A percentile compares a stretch with the other conserved stretches of the same genome.
These are phyloP conservation scores for Puccinia sorghi DNA, from an alignment of 1,284 basidiomycete species.

Conservation along the genomic window DNA sequence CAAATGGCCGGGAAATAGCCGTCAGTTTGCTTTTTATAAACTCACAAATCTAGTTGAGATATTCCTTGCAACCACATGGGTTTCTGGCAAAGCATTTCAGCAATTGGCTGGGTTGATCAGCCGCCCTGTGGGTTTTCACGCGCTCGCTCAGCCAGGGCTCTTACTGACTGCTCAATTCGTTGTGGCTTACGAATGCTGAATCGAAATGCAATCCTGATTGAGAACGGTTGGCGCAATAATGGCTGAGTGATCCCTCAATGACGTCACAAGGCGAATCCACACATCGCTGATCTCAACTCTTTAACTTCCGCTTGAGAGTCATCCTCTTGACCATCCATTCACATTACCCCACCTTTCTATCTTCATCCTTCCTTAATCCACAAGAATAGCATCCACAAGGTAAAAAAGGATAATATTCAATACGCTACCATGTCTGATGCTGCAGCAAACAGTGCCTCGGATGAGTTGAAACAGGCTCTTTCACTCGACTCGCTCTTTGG, in stretches of 20 bases:
- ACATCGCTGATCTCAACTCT: not conserved
- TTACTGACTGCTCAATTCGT: not conserved
- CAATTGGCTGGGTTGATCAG: slow-evolving; percentile 66
- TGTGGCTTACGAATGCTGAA: slow-evolving; percentile 7
- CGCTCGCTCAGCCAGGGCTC: not conserved
- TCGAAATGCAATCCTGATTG: not conserved
- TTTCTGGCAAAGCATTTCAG: too few relatives aligned
- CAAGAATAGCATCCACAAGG: not conserved
- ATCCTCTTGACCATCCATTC: not conserved
- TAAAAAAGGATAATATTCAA: not conserved
- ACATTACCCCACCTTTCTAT: not conserved
- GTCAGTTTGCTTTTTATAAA: too few relatives aligned
- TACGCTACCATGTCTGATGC: slow-evolving; percentile 33
- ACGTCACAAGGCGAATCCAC: not conserved
- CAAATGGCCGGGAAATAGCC: too few relatives aligned
- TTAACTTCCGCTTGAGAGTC: not conserved
- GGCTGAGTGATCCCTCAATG: not conserved
- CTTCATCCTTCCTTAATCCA: not conserved
- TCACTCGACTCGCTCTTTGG: slow-evolving; percentile 45
- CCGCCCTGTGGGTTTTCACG: not conserved
- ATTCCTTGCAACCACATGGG: too few relatives aligned
- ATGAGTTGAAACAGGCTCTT: slow-evolving; percentile 46
- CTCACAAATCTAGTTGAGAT: too few relatives aligned
- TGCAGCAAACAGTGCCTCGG: slow-evolving; percentile 24
- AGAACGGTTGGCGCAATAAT: not conserved